A percentile compares a stretch with the other conserved stretches of the same genome.
These are phyloP conservation scores for Pseudocercospora crystallina DNA, from an alignment of 2,329 filamentous ascomycete species.

Conservation along the genomic window DNA sequence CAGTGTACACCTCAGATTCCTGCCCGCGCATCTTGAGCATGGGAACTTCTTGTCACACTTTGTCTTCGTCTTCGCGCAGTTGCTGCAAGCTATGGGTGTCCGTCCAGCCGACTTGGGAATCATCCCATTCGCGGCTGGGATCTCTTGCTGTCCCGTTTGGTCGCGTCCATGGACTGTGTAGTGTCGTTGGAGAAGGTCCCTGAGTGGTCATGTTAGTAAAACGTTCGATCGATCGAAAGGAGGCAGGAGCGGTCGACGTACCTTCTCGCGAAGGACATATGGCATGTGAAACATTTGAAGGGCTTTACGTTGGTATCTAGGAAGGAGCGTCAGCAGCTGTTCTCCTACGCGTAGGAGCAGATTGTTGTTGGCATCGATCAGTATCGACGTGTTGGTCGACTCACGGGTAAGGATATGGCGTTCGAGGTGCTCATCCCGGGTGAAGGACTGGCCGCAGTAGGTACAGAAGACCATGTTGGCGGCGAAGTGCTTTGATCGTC, in stretches of 20 bases:
- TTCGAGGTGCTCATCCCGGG: conserved; percentile 54
- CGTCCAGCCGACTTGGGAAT: conserved; percentile 53
- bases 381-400: conserved; percentile 21
- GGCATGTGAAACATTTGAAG: conserved; percentile 56
- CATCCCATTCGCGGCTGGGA: conserved; percentile 50
- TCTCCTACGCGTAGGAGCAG: not conserved
- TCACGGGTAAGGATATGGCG: conserved; percentile 54
- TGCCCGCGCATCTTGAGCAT: conserved; percentile 52
- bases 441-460: conserved; percentile 55
- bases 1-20: conserved; percentile 50
- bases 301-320: conserved; percentile 56
- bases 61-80: conserved; percentile 56
- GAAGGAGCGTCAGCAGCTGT: conserved; percentile 7
- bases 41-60: conserved; percentile 57
- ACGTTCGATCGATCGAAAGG: conserved; percentile 11
- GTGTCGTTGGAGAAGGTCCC: conserved; percentile 53
- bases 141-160: conserved; percentile 49
- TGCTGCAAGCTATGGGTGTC: conserved; percentile 54
- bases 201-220: conserved; percentile 21
- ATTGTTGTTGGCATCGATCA: not conserved
- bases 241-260: conserved; percentile 32
- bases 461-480: conserved; percentile 53
- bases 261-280: conserved; percentile 56
- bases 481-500: not conserved
- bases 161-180: conserved; percentile 54